Evolutionary conservation across 2,329 filamentous ascomycete genomes (phyloP), one percentile per base, ranked within the genome.

Genomic region (Hirsutella minnesotensis): DNA sequence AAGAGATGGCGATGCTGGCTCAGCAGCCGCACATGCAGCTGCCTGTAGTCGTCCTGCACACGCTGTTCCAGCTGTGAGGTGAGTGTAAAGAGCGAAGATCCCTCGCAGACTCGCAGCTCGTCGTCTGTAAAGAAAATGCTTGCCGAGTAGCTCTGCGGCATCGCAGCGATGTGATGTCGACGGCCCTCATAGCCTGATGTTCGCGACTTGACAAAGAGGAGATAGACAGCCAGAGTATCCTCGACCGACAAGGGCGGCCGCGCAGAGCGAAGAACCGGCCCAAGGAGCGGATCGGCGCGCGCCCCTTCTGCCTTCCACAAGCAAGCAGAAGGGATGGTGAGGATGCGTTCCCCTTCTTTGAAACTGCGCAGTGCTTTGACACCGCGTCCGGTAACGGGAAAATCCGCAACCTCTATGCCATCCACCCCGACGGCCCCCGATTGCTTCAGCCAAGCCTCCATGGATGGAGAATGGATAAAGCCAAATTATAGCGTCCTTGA

Each of bases 81-180:
- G 48, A 60, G 45, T 16, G 53, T 53, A 47, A 57, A 56, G 29
- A 61, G 51, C 51, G 59, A 60, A 27, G 50, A 51, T 41, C 57
- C 58, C 33, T 50, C 53, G 46, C 57, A 61, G 46, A 58, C 55
- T 49, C 56, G 49, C 46, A 60, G 46, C 47, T 62, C 56, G 21
- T 59, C 54, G 10, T 61, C 49, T 8, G 49, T 48, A 47, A 62
- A 61, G 46, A 60, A 60, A 45, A 62, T 58, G 48, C 57, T 61
- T 46, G 54, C 53, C 43, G 54, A 56, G 53, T 62, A 61, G 44
- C 48, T 57, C 38, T 47, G 43, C 45, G 58, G 57, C 37, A 62
- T 44, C 44, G 48, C 53, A 29, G 52, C 53, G 37, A 61, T 46
- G 52, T 62, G 58, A 38, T 36, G 35, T 47, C 40, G 48, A 33